A percentile compares a stretch with the other conserved stretches of the same genome.
Conservation (phyloP, 2,329 filamentous ascomycete species). For the Balansia obtecta region DNA sequence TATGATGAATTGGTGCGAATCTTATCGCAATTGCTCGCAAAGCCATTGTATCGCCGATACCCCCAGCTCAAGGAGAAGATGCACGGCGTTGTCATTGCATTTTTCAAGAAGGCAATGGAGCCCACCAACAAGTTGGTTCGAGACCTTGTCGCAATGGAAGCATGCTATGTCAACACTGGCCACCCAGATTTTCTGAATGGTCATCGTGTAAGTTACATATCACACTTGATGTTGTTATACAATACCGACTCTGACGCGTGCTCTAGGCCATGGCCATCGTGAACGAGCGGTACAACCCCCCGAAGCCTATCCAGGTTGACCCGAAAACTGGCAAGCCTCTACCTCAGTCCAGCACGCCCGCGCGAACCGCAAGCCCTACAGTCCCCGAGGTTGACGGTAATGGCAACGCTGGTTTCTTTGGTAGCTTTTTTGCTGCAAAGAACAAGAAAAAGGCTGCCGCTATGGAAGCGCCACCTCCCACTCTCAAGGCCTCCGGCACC, state of each 20-base stretch:
- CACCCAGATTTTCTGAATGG: conserved; percentile 97
- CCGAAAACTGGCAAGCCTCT: conserved; percentile 97
- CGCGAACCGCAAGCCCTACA: conserved; percentile 64
- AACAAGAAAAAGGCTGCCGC: conserved; percentile 99
- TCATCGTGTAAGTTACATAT: conserved; percentile 51
- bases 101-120: conserved; percentile 98
- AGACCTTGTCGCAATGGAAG: conserved; percentile 89
- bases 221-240: too few species aligned
- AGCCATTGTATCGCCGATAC: conserved; percentile 84
- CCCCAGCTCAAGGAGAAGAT: conserved; percentile 95
- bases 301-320: conserved; percentile 87
- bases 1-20: conserved; percentile 97
- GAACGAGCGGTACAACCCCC: conserved; percentile 73
- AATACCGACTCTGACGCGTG: neutral
- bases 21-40: conserved; percentile 75
- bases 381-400: conserved; percentile 37
- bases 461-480: conserved; percentile 91
- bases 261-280: conserved; percentile 85
- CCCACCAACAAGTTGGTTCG: conserved; percentile 94
- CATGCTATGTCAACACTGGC: conserved; percentile 96
- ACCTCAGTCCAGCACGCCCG: conserved; percentile 51
- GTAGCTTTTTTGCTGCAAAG: conserved; percentile 96
- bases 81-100: conserved; percentile 78
- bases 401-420: conserved; percentile 76
- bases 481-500: conserved; percentile 85